phyloP scores from a whole-genome alignment of 176 grass and related monocot genomes.

The Saccharum officinarum region DNA sequence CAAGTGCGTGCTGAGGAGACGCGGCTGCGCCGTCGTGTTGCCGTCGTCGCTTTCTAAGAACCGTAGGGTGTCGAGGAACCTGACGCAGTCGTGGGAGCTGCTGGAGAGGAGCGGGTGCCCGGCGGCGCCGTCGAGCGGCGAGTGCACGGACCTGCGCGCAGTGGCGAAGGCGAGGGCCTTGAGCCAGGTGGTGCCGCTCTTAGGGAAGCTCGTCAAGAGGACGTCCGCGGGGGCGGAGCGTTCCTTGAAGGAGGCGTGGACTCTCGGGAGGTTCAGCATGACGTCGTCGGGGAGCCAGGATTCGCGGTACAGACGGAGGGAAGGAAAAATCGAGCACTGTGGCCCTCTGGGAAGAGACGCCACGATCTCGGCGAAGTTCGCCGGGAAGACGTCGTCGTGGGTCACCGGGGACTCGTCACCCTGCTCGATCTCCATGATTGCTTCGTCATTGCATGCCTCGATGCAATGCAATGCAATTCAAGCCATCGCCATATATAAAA shows the following conservation, averaged over 20 bases:
- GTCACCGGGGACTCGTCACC: too few relatives aligned
- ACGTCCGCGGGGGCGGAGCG: background rate
- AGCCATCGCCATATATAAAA: too few relatives aligned
- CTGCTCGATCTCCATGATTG: too few relatives aligned
- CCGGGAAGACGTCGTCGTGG: too few relatives aligned
- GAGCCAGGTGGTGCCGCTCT: constrained; percentile 52
- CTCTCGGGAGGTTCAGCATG: background rate
- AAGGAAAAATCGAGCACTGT: too few relatives aligned
- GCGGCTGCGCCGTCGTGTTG: background rate
- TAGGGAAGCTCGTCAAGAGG: constrained; percentile 33
- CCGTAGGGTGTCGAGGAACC: background rate
- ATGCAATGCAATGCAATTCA: too few relatives aligned
- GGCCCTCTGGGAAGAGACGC: too few relatives aligned
- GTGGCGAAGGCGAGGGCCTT: constrained; percentile 33
- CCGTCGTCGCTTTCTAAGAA: background rate
- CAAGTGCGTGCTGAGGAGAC: background rate
- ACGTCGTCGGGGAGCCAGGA: constrained; percentile 21
- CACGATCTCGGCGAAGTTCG: too few relatives aligned
- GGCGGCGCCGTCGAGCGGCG: background rate
- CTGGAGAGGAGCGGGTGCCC: constrained; percentile 21
- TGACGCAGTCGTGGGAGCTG: constrained; percentile 38
- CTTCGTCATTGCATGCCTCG: too few relatives aligned
- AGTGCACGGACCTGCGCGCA: background rate
- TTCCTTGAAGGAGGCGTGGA: background rate
- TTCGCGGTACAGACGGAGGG: constrained; percentile 7